Evolutionary conservation across 257 asterid species (phyloP).

Genomic region (Solanum piurae): DNA sequence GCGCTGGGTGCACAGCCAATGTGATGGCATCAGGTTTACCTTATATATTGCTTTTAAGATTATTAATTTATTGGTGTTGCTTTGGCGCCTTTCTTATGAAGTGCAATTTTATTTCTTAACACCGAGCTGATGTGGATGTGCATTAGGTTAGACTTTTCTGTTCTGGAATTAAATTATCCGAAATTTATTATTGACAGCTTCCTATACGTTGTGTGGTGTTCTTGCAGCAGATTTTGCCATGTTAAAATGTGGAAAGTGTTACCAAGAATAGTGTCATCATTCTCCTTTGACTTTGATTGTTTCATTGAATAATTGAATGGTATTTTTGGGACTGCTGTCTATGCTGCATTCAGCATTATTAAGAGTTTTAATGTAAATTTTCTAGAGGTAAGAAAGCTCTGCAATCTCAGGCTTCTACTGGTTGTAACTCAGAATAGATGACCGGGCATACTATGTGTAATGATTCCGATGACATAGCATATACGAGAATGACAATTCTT

Average conservation of each 20-base stretch:
- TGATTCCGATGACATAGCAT: not conserved
- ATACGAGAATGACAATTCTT: not conserved
- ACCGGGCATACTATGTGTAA: too few species aligned
- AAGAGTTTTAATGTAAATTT: not conserved
- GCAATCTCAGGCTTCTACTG: not conserved
- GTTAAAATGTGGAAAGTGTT: not conserved
- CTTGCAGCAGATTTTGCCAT: not conserved
- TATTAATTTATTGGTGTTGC: not conserved
- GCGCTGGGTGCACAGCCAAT: constrained; percentile 97
- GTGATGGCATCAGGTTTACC: constrained; percentile 89
- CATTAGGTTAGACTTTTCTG: not conserved
- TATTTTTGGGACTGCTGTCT: not conserved
- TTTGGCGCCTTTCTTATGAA: not conserved
- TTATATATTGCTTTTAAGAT: not conserved
- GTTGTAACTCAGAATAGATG: not conserved
- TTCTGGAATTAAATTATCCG: not conserved
- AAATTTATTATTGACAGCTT: not conserved
- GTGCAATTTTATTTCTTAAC: not conserved
- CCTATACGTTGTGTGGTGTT: not conserved
- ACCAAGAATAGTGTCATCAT: not conserved
- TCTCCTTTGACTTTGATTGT: not conserved
- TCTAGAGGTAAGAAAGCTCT: not conserved
- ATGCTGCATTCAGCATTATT: not conserved
- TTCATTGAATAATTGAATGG: not conserved
- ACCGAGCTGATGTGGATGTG: not conserved